Evolutionary conservation across 495 filamentous ascomycete genomes (phyloP).

Genomic region (Penicillium ochrochloron): DNA sequence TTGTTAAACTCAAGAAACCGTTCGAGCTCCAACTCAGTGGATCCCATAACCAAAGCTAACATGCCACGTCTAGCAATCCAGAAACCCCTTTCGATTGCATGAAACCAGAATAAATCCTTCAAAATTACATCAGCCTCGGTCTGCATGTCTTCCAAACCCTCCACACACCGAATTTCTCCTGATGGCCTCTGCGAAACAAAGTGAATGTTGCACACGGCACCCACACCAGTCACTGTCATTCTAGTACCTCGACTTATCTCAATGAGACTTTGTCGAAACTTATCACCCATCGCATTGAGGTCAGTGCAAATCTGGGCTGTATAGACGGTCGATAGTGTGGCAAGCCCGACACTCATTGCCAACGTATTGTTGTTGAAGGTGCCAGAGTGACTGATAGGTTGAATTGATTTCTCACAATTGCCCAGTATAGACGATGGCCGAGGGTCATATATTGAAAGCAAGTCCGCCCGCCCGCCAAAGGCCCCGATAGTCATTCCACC

Average conservation of each 20-base stretch:
- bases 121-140: constrained; percentile 23
- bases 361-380: constrained; percentile 73
- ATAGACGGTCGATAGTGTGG: constrained; percentile 19
- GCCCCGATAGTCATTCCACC: constrained; percentile 67
- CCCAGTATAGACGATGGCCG: constrained; percentile 10
- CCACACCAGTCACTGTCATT: constrained; percentile 27
- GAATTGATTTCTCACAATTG: not conserved
- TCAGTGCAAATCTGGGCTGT: constrained; percentile 19
- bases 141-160: not conserved
- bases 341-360: constrained; percentile 57
- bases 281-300: constrained; percentile 30
- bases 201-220: constrained; percentile 26
- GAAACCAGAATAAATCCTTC: constrained; percentile 54
- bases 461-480: constrained; percentile 60
- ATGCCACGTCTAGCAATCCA: constrained; percentile 51
- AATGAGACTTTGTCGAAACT: constrained; percentile 10
- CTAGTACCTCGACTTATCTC: constrained; percentile 18
- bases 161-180: constrained; percentile 7
- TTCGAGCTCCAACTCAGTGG: constrained; percentile 43
- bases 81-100: constrained; percentile 52
- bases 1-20: constrained; percentile 31
- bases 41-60: constrained; percentile 47
- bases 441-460: constrained; percentile 54
- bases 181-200: constrained; percentile 25
- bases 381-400: constrained; percentile 53